phyloP scores from a whole-genome alignment of 1,284 basidiomycete species.

The Irpex sp. region DNA sequence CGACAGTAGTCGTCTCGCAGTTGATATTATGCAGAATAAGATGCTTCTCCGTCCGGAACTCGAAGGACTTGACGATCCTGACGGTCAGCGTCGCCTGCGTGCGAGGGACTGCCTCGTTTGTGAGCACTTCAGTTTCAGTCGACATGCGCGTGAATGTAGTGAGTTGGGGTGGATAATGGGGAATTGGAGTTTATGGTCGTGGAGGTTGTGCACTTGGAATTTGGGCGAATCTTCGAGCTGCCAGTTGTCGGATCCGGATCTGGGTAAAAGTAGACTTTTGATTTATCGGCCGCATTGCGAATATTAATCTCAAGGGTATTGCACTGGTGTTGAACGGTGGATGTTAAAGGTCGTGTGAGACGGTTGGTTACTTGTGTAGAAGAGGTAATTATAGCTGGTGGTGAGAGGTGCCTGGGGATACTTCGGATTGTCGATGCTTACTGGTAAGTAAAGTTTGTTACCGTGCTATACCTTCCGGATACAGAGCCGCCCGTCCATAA shows the following conservation, averaged over 20 bases:
- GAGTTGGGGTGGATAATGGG: background rate
- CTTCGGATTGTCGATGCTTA: background rate
- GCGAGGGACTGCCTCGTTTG: conserved; percentile 64
- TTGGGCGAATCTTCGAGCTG: background rate
- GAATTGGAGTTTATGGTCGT: background rate
- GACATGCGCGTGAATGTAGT: conserved; percentile 25
- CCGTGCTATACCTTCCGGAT: background rate
- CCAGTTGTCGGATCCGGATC: background rate
- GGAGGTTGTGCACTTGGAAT: background rate
- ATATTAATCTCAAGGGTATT: background rate
- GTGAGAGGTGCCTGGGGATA: background rate
- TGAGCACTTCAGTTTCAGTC: conserved; percentile 49
- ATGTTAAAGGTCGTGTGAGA: background rate
- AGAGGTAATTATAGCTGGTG: background rate
- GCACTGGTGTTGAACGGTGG: background rate
- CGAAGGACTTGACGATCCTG: conserved; percentile 93
- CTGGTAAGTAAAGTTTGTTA: background rate
- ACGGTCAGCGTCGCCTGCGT: conserved; percentile 84
- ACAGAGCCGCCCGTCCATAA: background rate
- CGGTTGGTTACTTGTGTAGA: background rate
- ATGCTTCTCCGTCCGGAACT: conserved; percentile 87
- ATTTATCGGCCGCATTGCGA: background rate
- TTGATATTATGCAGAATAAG: conserved; percentile 84
- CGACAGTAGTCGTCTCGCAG: conserved; percentile 75
- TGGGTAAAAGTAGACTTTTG: background rate